Evolutionary conservation across 1,284 basidiomycete species (phyloP), one percentile per base, ranked within the genome.

Genomic region (Golubevia pallescens): DNA sequence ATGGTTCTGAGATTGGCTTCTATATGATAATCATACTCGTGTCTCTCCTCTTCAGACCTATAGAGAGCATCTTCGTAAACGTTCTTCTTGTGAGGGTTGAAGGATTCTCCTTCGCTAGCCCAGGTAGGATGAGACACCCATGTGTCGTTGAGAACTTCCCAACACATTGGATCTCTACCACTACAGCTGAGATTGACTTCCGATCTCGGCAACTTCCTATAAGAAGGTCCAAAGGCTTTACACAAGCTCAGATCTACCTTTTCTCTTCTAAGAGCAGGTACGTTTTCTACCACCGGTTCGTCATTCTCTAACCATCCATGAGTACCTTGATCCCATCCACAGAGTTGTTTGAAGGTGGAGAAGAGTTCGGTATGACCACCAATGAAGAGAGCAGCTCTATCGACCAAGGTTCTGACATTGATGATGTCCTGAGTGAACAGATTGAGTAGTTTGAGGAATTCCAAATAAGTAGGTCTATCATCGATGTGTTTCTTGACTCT

Each of bases 1-100:
- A 98, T 97, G 8, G 95, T 98, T 57, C 95, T 91, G 19, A 91
- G 87, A 78, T 98, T 91, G 53, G 93, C 94, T 84, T 98, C 95
- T 61, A 99, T 91, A 81, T 97, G 93, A 76, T 97, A 96, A 81
- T 97, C 95, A 86, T 95, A 99, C 87, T 99, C 97, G 87, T 98
- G 94, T 24, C 97, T 91, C 86, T 99, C 97, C 86, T 99, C 97
- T 86, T 99, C 97, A 75, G 93, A 93, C 86, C 93, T 93, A 87
- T 99, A 95, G 65, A 99, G 89, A 0, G 93, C 93, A 80, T 98
- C 95, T 86, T 99, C 97, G 86, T 93, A 98, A 2, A 91, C 90
- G 86, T 97, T 99, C 88, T 98, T 98, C 89, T 96, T 96, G 87
- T 97, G 94, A 3, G 95, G 90, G 66, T 94, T 90, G 87, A 98